Evolutionary conservation across 768 basidiomycete genomes (phyloP), one percentile per base, ranked within the genome.

Genomic region (Cystobasidium tubakii): DNA sequence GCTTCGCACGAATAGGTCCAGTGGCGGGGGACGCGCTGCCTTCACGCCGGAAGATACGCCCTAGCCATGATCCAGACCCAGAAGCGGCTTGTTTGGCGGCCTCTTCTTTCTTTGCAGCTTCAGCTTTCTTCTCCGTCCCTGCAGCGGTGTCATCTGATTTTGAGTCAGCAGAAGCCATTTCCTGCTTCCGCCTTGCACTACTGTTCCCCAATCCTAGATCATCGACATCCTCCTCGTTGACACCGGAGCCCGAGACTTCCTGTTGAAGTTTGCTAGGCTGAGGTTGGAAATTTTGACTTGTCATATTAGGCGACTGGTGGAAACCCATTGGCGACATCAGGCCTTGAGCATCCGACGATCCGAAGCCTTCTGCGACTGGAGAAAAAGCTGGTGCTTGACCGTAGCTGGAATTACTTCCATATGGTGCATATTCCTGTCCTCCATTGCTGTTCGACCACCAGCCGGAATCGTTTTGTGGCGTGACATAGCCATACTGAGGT

Each of bases 201-300:
- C 76, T 75, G 79, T 98, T 99, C 1, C 93, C 92, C 75, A 98
- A 85, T 0, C 96, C 96, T 64, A 99, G 85, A 79, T 96, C 92
- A 54, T 95, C 92, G 0, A 88, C 88, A 15, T 89, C 89, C 0
- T 89, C 75, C 43, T 66, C 21, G 31, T 12, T 25, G 33, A 4
- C 9, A 31, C 34, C 12, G 62, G 43, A 34, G 66, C 44, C 39
- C 9, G 42, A 43, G 66, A 54, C 66, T 33, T 73, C 29, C 21
- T 53, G 36, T 23, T 43, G 54, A 6, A 53, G 36, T 23, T 46
- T 39, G 63, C 63, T 65, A 7, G 36, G 63, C 34, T 67, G 66
- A 42, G 66, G 66, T 29, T 46, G 29, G 66, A 34, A 43, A 21
- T 46, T 33, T 23, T 67, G 66, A 29, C 27, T 46, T 15, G 69